These are phyloP conservation scores for Polymyxa betae DNA, from an alignment of 208 protist genomes.

Conservation along the genomic window DNA sequence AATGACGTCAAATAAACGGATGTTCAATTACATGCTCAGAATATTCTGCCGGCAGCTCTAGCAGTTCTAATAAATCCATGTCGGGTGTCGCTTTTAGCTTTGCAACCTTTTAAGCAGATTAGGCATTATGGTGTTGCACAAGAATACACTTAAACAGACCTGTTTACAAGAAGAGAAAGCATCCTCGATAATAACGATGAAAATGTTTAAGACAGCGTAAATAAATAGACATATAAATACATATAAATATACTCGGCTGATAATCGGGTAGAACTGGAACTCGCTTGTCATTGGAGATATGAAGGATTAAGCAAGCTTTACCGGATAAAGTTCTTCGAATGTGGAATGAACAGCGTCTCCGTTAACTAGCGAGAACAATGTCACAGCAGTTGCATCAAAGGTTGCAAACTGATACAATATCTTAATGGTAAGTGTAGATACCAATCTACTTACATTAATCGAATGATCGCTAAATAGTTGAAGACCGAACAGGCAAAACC, in stretches of 20 bases:
- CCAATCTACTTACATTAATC: background rate
- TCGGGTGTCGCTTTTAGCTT: constrained; percentile 49
- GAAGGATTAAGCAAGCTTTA: background rate
- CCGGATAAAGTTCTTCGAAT: constrained; percentile 60
- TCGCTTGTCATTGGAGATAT: background rate
- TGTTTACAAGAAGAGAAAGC: constrained; percentile 52
- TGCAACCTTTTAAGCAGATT: background rate
- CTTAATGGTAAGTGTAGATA: background rate
- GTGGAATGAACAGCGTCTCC: constrained; percentile 59
- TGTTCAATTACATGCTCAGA: background rate
- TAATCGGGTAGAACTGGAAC: background rate
- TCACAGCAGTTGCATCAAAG: constrained; percentile 56
- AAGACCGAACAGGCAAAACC: constrained; percentile 47
- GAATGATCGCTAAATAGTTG: constrained; percentile 9
- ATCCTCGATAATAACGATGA: constrained; percentile 66
- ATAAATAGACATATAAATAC: constrained; percentile 62
- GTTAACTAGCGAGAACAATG: constrained; percentile 63
- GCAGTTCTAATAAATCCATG: constrained; percentile 42
- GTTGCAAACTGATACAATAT: constrained; percentile 19
- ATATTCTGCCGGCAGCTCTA: constrained; percentile 14
- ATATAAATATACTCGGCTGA: constrained; percentile 61
- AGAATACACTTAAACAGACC: background rate
- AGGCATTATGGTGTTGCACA: background rate
- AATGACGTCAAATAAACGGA: background rate
- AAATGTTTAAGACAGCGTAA: constrained; percentile 62